Base-by-base conservation (phyloP, 805 yeast species). In the Metschnikowia shivogae region DNA sequence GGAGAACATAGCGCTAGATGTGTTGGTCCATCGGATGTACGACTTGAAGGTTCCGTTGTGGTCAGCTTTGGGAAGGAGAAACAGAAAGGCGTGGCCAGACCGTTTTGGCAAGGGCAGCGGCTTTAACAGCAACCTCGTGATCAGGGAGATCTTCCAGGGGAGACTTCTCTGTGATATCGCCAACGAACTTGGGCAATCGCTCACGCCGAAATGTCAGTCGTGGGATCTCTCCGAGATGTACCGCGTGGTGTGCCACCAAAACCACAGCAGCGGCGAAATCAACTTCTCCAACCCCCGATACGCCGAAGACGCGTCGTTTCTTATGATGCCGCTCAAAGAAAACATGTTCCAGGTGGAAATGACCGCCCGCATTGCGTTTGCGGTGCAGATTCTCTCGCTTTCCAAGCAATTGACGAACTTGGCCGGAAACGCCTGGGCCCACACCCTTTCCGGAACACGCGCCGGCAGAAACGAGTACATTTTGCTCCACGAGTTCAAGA, bases 391-490 rank as follows among this genome's bases (percentile, higher is more conserved):
- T 47, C 67, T 93, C 43, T 88, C 97, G 1, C 72, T 93, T 43
- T 86, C 98, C 0, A 88, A 88, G 56, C 96, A 90, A 59, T 73
- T 93, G 58, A 93, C 99, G 1, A 86, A 84, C 53, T 73, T 93
- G 49, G 97, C 98, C 1, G 99, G 99, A 56, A 93, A 93, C 63
- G 92, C 97, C 0, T 93, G 99, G 99, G 78, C 95, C 1, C 89
- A 88, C 51, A 93, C 99, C 0, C 72, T 93, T 41, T 83, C 89
- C 42, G 99, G 99, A 65, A 89, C 97, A 0, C 78, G 99, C 57
- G 95, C 96, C 8, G 97, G 96, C 56, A 79, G 99, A 68, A 92
- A 92, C 66, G 98, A 93, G 64, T 93, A 71, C 61, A 87, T 93
- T 75, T 72, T 93, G 64, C 68, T 93, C 44, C 99, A 93, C 63